phyloP scores from a whole-genome alignment of 148 eudicot species.

The Vaccinium corymbosum region DNA sequence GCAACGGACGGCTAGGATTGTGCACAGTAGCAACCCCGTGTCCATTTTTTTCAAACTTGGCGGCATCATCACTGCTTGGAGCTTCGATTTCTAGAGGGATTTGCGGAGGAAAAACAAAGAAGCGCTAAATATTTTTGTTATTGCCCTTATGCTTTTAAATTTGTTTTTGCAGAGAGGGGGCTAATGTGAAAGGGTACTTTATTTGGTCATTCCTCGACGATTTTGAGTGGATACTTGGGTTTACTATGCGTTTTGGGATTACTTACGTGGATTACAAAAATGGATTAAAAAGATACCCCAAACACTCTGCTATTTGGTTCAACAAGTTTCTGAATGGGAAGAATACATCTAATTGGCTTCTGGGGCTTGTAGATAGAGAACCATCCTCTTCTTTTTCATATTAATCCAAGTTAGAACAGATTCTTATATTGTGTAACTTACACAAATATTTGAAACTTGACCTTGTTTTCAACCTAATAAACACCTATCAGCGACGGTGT shows the following conservation, averaged over 20 bases:
- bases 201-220: conserved; percentile 18
- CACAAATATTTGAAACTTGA: too few relatives aligned
- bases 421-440: too few relatives aligned
- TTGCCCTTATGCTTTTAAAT: neutral
- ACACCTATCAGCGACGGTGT: too few relatives aligned
- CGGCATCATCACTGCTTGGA: neutral
- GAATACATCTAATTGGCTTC: neutral
- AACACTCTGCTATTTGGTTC: conserved; percentile 19
- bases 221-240: conserved; percentile 21
- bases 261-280: conserved; percentile 15
- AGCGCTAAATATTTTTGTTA: too few relatives aligned
- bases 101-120: too few relatives aligned
- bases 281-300: conserved; percentile 18
- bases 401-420: too few relatives aligned
- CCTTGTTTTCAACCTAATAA: too few relatives aligned
- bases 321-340: conserved; percentile 15
- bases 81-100: neutral
- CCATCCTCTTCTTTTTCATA: neutral
- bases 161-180: conserved; percentile 19
- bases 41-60: too few relatives aligned
- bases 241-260: conserved; percentile 18
- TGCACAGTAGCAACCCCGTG: too few relatives aligned
- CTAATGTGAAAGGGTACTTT: conserved; percentile 19
- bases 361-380: neutral
- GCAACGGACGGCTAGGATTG: too few relatives aligned